Base-by-base conservation (phyloP, 2,329 filamentous ascomycete species). In the Microsporum ferrugineum region DNA sequence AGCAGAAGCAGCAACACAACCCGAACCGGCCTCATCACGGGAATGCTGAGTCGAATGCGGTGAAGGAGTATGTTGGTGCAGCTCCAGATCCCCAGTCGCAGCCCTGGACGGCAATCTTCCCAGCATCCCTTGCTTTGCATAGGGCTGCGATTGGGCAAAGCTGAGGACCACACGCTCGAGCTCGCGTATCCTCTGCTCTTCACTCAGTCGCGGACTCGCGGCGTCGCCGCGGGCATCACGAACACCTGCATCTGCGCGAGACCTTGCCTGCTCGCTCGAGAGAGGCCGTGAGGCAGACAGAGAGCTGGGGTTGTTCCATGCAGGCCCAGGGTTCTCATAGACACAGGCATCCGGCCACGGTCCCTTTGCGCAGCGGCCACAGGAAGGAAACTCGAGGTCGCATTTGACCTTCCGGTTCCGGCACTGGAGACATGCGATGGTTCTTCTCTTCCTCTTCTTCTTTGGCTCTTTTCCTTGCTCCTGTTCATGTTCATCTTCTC, bases 321-420 rank as follows among this genome's bases (percentile, higher is more conserved):
- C 23, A 27, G 43, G 23, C 23, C 55, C 47, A 49, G 58, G 8
- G 27, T 53, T 12, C 47, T 65, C 63, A 43, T 64, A 65, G 39
- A 57, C 41, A 49, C 65, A 64, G 14, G 60, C 47, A 29, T 62
- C 60, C 2, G 62, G 60, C 29, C 62, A 60, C 2, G 63, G 58
- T 64, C 71, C 71, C 63, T 76, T 76, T 43, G 68, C 62, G 61
- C 75, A 77, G 17, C 74, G 71, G 23, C 70, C 67, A 61, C 75
- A 77, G 2, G 69, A 68, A 7, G 75, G 75, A 68, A 73, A 76
- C 38, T 72, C 71, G 39, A 75, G 72, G 63, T 77, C 75, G 61
- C 75, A 77, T 62, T 72, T 74, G 38, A 77, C 66, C 64, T 77
- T 77, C 53, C 75, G 68, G 60, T 69, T 72, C 60, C 75, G 73